Percentiles rank a stretch among this genome's conserved stretches.
These are phyloP conservation scores for Zymoseptoria passerinii DNA, from an alignment of 2,329 filamentous ascomycete genomes.

Conservation along the genomic window DNA sequence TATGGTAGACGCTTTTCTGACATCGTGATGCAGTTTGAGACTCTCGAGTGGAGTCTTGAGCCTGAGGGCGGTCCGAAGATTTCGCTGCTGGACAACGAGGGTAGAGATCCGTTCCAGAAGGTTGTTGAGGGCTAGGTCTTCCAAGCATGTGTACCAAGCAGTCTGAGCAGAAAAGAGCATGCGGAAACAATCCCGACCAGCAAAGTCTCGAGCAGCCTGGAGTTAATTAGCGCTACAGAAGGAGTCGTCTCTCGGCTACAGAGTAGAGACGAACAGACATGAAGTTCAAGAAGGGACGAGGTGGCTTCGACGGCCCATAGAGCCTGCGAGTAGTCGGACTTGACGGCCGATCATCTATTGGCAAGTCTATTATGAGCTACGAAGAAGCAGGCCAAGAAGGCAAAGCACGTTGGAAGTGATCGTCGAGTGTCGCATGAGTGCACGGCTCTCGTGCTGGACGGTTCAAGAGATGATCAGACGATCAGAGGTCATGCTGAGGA, in stretches of 20 bases:
- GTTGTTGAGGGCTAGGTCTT: conserved; percentile 10
- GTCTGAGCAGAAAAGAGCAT: not conserved
- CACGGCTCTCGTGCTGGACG: not conserved
- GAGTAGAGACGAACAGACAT: not conserved
- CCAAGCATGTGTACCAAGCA: not conserved
- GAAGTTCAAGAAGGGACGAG: not conserved
- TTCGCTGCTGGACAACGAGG: conserved; percentile 61
- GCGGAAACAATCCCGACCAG: not conserved
- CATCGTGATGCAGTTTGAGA: conserved; percentile 57
- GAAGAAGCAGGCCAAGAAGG: not conserved
- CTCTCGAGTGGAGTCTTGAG: conserved; percentile 80
- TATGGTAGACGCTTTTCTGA: not conserved
- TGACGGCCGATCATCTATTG: not conserved
- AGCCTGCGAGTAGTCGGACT: not conserved
- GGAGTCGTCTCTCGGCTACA: not conserved
- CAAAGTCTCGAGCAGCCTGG: not conserved
- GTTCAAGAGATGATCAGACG: not conserved
- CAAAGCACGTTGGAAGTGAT: not conserved
- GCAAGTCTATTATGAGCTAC: not conserved
- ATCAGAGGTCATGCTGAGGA: not conserved
- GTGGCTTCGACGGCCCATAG: not conserved
- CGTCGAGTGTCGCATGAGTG: not conserved
- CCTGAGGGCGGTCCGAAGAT: conserved; percentile 58
- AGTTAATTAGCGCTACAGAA: not conserved
- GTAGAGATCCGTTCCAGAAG: conserved; percentile 54